These are phyloP conservation scores for Plasmodium cynomolgi DNA, from an alignment of 169 alveolate genomes.

Conservation along the genomic window DNA sequence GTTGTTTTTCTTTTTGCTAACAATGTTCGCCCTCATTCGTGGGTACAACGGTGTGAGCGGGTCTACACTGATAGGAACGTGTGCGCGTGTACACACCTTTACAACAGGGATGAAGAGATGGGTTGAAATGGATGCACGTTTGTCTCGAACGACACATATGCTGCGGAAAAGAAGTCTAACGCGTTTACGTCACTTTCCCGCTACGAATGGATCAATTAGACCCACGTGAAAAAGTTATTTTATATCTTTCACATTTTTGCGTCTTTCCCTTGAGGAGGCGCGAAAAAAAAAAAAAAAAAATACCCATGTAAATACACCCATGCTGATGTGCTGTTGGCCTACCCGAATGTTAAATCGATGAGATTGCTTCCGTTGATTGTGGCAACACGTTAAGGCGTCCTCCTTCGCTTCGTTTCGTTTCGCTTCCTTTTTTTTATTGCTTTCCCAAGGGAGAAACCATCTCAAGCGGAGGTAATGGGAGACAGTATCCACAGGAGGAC, in stretches of 20 bases:
- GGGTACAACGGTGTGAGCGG: neutral
- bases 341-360: neutral
- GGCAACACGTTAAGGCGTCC: neutral
- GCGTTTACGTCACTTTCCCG: neutral
- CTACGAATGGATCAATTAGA: neutral
- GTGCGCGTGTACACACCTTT: neutral
- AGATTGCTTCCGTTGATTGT: neutral
- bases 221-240: neutral
- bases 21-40: neutral
- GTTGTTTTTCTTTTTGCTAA: neutral
- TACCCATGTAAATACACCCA: neutral
- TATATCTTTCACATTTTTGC: neutral
- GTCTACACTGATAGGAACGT: neutral
- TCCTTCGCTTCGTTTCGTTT: neutral
- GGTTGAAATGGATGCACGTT: neutral
- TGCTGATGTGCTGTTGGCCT: neutral
- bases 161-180: neutral
- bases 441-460: neutral
- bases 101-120: neutral
- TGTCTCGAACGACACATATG: neutral
- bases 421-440: neutral
- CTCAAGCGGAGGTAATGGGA: neutral
- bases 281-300: neutral
- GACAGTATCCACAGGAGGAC: neutral
- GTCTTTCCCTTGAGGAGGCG: neutral